phyloP scores from a whole-genome alignment of 345 rosid species.

The Mercurialis annua region DNA sequence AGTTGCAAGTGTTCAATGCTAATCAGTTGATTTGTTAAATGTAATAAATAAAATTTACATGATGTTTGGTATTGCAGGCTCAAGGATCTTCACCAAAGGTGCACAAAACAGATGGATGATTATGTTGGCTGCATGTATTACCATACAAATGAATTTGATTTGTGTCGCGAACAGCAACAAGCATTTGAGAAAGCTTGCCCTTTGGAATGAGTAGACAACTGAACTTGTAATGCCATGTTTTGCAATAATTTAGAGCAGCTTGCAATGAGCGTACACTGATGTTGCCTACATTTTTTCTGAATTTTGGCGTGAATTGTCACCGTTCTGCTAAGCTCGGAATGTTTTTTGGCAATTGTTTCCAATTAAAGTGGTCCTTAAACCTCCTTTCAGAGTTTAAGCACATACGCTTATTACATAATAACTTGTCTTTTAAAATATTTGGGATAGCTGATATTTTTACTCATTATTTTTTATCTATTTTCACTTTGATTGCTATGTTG shows the following conservation, averaged over 20 bases:
- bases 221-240: slow-evolving; percentile 8
- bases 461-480: not conserved
- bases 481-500: too few relatives aligned
- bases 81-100: slow-evolving; percentile 84
- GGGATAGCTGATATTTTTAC: not conserved
- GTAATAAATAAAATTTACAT: too few relatives aligned
- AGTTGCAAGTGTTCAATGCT: not conserved
- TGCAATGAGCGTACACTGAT: slow-evolving; percentile 33
- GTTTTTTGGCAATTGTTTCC: slow-evolving; percentile 7
- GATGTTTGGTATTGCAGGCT: slow-evolving; percentile 47
- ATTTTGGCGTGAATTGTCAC: slow-evolving; percentile 2
- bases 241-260: slow-evolving; percentile 42
- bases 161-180: slow-evolving; percentile 95
- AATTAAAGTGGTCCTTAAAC: not conserved
- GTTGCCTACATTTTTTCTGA: slow-evolving; percentile 15
- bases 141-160: slow-evolving; percentile 87
- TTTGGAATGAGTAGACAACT: slow-evolving; percentile 46
- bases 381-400: not conserved
- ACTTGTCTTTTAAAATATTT: not conserved
- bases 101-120: slow-evolving; percentile 88
- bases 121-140: slow-evolving; percentile 97
- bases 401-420: not conserved
- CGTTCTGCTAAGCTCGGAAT: slow-evolving; percentile 5
- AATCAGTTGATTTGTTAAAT: too few relatives aligned
- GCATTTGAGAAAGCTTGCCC: slow-evolving; percentile 95